Evolutionary conservation across 352 stramenopile genomes (phyloP), one percentile per base, ranked within the genome.

Genomic region (Chloridella minuta): DNA sequence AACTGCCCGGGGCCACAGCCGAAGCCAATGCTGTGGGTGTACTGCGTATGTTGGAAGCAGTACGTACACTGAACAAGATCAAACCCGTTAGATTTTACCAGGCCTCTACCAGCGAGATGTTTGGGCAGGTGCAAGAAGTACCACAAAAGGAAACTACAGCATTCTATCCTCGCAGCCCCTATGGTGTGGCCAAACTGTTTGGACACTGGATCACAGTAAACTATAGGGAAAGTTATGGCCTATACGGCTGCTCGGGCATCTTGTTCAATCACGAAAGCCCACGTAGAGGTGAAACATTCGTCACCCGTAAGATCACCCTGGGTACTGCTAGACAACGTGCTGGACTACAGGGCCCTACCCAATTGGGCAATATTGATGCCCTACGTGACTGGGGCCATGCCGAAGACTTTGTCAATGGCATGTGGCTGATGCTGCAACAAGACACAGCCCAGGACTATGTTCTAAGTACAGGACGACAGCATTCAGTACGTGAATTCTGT

Each of bases 251-350:
- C 51, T 98, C 98, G 87, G 96, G 96, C 85, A 99, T 99, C 88
- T 89, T 99, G 21, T 99, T 99, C 92, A 99, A 99, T 91, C 96
- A 99, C 90, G 96, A 99, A 89, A 97, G 93, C 87, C 96, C 96
- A 49, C 93, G 96, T 80, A 93, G 96, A 86, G 96, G 96, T 27
- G 93, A 93, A 24, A 98, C 95, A 0, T 99, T 99, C 88, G 95
- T 99, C 23, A 99, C 96, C 0, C 93, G 96, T 87, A 99, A 99
- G 91, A 98, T 99, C 89, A 97, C 95, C 2, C 92, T 92, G 24
- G 94, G 92, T 0, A 95, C 98, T 18, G 95, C 95, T 4, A 91
- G 93, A 28, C 98, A 98, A 89, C 89, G 92, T 83, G 89, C 91
- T 22, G 93, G 93, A 2, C 85, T 96, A 22, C 92, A 98, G 27